Conservation (phyloP, 805 yeast genomes). For the Saturnispora bothae region DNA sequence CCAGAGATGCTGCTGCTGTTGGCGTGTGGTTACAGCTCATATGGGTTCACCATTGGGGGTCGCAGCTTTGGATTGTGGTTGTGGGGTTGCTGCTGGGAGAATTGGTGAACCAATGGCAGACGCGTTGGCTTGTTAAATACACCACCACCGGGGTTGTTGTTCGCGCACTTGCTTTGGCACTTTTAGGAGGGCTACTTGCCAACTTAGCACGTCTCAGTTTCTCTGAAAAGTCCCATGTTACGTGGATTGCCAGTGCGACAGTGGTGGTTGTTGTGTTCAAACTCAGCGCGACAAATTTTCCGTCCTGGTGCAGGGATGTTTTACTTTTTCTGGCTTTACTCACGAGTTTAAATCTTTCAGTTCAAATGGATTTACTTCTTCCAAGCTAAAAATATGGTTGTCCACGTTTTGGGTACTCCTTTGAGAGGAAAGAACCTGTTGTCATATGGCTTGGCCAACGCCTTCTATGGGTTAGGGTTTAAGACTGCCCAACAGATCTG, state of each 20-base stretch:
- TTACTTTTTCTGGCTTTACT: conserved; percentile 5
- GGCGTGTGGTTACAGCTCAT: conserved; percentile 5
- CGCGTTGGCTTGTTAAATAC: conserved; percentile 1
- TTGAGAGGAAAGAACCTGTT: conserved; percentile 30
- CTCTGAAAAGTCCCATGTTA: not conserved
- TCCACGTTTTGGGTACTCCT: conserved; percentile 42
- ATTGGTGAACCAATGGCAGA: conserved; percentile 8
- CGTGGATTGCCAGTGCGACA: conserved; percentile 3
- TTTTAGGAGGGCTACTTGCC: not conserved
- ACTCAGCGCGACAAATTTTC: not conserved
- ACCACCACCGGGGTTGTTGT: conserved; percentile 3
- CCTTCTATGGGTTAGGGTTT: conserved; percentile 81
- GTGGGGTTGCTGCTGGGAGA: conserved; percentile 3
- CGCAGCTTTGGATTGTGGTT: conserved; percentile 5
- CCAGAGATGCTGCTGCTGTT: conserved; percentile 3
- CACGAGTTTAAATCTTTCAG: conserved; percentile 5
- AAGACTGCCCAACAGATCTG: conserved; percentile 65
- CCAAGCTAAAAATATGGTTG: conserved; percentile 30
- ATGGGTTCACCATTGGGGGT: conserved; percentile 5
- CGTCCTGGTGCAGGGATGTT: conserved; percentile 6
- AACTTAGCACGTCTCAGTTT: conserved; percentile 1
- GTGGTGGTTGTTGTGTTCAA: not conserved
- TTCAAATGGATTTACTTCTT: conserved; percentile 8
- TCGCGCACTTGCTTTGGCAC: not conserved
- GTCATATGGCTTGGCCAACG: conserved; percentile 56